A percentile compares a stretch with the other conserved stretches of the same genome.
Conservation (phyloP, 1,284 basidiomycete genomes). For the Papiliotrema nemorosa region DNA sequence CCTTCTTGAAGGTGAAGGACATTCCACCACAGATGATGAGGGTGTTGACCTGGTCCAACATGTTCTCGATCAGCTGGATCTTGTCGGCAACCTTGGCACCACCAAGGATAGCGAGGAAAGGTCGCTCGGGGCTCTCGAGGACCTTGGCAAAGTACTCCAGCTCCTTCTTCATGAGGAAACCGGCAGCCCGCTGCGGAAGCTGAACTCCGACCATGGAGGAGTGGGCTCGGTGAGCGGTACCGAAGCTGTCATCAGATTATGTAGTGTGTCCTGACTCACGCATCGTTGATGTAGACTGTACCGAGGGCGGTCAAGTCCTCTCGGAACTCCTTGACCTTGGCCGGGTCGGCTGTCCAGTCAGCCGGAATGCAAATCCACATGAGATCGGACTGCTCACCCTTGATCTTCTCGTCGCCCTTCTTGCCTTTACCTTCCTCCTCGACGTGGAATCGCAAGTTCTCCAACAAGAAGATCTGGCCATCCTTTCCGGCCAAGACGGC, state of each 20-base stretch:
- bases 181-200: conserved; percentile 87
- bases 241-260: conserved; percentile 56
- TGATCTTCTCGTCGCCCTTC: conserved; percentile 79
- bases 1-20: conserved; percentile 99
- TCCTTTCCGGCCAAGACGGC: conserved; percentile 66
- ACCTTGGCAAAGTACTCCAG: conserved; percentile 98
- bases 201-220: conserved; percentile 98
- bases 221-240: conserved; percentile 96
- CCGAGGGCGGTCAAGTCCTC: conserved; percentile 84
- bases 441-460: conserved; percentile 97
- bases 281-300: conserved; percentile 98
- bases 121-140: conserved; percentile 87
- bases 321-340: conserved; percentile 79
- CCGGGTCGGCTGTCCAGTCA: conserved; percentile 61
- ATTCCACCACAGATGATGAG: conserved; percentile 98
- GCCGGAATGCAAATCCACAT: conserved; percentile 4
- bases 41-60: conserved; percentile 98
- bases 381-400: too few species aligned
- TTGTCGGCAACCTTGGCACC: conserved; percentile 99
- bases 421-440: conserved; percentile 98
- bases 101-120: conserved; percentile 97
- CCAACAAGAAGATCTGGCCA: conserved; percentile 86
- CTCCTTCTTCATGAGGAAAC: conserved; percentile 98
- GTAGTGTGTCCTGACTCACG: conserved; percentile 44
- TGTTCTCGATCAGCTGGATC: conserved; percentile 97